Evolutionary conservation across 768 basidiomycete species (phyloP).

Genomic region (Hortiboletus flavorubellus): DNA sequence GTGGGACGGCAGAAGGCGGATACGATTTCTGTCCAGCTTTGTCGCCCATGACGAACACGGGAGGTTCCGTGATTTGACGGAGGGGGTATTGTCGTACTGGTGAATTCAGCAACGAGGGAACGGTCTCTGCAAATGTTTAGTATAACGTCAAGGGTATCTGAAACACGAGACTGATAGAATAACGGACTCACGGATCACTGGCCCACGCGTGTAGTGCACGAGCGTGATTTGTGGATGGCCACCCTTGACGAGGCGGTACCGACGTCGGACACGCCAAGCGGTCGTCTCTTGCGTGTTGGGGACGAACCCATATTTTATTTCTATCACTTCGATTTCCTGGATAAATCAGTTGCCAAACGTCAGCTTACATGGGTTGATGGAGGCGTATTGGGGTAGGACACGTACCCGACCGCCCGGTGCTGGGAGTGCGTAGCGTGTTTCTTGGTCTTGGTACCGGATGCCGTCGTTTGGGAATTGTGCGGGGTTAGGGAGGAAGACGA

Average conservation of each 20-base stretch:
- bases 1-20: slow-evolving; percentile 30
- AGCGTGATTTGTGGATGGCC: slow-evolving; percentile 72
- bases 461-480: slow-evolving; percentile 71
- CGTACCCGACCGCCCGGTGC: slow-evolving; percentile 59
- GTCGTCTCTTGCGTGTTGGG: slow-evolving; percentile 56
- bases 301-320: slow-evolving; percentile 75
- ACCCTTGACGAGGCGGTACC: slow-evolving; percentile 70
- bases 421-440: slow-evolving; percentile 49
- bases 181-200: slow-evolving; percentile 50
- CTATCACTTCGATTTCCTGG: slow-evolving; percentile 76
- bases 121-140: slow-evolving; percentile 45
- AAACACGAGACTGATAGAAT: slow-evolving; percentile 14
- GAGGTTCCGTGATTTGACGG: slow-evolving; percentile 59
- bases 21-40: slow-evolving; percentile 68
- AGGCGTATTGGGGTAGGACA: not conserved
- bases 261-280: slow-evolving; percentile 67
- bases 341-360: not conserved
- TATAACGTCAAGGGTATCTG: slow-evolving; percentile 10
- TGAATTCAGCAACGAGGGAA: slow-evolving; percentile 53
- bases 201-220: slow-evolving; percentile 73
- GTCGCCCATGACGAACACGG: slow-evolving; percentile 69
- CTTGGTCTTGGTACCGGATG: slow-evolving; percentile 71
- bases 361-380: not conserved
- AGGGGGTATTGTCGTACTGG: slow-evolving; percentile 73
- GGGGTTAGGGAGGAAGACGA: slow-evolving; percentile 63